Evolutionary conservation across 164 flowering plant genomes (phyloP), one percentile per base, ranked within the genome.

Genomic region (Santalum album): DNA sequence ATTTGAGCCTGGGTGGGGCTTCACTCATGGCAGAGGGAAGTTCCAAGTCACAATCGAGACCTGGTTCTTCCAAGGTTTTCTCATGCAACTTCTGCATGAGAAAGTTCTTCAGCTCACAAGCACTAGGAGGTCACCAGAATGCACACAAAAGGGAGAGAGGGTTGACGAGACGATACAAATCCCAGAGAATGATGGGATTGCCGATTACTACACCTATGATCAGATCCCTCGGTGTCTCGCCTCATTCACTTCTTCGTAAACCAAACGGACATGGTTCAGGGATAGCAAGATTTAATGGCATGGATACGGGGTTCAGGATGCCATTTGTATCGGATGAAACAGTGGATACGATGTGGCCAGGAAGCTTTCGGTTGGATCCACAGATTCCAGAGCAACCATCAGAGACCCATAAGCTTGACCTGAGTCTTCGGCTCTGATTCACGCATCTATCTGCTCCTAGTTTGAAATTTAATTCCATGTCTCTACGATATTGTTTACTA

Each of bases 101-200:
- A 59, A 89, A 89, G 60, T 89, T 89, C 69, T 84, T 52, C 74
- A 89, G 95, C 42, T 86, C 96, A 47, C 96, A 89, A 60, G 96
- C 96, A 54, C 54, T 89, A 51, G 96, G 96, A 1, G 96, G 96
- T 32, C 96, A 89, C 57, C 96, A 89, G 51, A 88, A 88, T 67
- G 96, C 96, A n/a, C 96, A 89, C 77, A 89, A 82, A 69, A 74
- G 84, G 62, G 94, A 89, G 55, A 76, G 97, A 65, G 87, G 87
- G 22, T 83, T 75, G 58, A 84, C 77, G 11, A 76, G 75, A 61
- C 69, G 86, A 65, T 71, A 68, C 42, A 80, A 75, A 26, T 70
- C 78, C 6, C 78, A 75, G 46, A 78, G 64, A 62, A 69, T 75
- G 66, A 69, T 74, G 73, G 75, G 72, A 22, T 51, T 71, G 42